phyloP scores from a whole-genome alignment of 768 basidiomycete species.

The button mushroom (Agaricus bisporus) region DNA sequence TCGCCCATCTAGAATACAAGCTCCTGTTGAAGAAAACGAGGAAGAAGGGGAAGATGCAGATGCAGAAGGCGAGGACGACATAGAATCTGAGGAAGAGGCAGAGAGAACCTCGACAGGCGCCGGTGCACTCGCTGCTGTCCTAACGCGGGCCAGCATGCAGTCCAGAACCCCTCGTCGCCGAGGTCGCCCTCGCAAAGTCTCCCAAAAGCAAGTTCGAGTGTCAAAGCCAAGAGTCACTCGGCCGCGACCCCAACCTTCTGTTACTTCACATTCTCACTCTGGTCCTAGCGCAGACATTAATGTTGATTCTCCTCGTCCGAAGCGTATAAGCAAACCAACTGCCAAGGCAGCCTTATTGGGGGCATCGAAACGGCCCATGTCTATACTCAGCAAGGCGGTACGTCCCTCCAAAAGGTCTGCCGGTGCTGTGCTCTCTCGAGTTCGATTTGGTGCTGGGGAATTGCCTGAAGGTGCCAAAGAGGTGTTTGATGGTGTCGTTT shows the following conservation, averaged over 20 bases:
- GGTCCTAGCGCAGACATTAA: neutral
- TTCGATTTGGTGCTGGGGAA: neutral
- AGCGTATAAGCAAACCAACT: slow-evolving; percentile 6
- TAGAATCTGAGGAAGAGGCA: neutral
- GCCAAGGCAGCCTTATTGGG: neutral
- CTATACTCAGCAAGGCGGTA: neutral
- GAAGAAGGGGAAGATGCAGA: neutral
- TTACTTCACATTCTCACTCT: neutral
- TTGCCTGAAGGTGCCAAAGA: neutral
- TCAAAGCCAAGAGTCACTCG: neutral
- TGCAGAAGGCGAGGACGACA: neutral
- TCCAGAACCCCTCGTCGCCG: neutral
- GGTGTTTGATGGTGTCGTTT: slow-evolving; percentile 7
- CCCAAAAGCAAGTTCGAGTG: neutral
- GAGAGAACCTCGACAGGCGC: neutral
- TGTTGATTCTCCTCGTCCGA: neutral
- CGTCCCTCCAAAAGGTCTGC: neutral
- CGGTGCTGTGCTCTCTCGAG: neutral
- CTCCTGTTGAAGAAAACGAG: neutral
- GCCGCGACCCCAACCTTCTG: neutral
- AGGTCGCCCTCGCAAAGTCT: neutral
- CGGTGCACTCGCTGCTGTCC: slow-evolving; percentile 1
- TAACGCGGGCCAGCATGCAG: slow-evolving; percentile 2
- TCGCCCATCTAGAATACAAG: neutral
- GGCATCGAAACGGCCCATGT: neutral